Evolutionary conservation across 192 early-diverging fungal species (phyloP).

Genomic region (Phycomyces blakesleeanus): DNA sequence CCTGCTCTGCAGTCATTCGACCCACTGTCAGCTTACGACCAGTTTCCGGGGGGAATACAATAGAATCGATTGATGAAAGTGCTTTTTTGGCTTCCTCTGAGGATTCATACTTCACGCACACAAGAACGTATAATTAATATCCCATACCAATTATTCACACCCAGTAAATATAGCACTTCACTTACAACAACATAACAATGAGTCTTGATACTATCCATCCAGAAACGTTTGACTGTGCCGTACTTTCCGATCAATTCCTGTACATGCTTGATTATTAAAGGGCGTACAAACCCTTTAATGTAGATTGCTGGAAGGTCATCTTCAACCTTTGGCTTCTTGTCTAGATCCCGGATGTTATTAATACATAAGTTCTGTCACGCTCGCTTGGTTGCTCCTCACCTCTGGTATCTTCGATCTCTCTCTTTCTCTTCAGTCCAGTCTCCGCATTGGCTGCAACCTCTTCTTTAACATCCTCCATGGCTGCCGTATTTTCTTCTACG

Average conservation of each 20-base stretch:
- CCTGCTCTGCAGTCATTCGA: conserved; percentile 17
- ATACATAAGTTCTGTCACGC: too few relatives aligned
- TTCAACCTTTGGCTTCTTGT: conserved; percentile 7
- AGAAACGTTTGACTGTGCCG: conserved; percentile 50
- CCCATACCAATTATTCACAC: not conserved
- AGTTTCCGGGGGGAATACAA: conserved; percentile 25
- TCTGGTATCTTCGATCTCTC: not conserved
- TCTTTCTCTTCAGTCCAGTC: not conserved
- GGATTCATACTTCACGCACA: conserved; percentile 51
- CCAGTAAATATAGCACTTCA: not conserved
- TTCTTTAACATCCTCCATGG: conserved; percentile 6
- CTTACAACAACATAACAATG: conserved; percentile 62
- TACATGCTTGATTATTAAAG: conserved; percentile 34
- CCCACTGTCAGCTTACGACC: conserved; percentile 22
- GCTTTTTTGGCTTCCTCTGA: conserved; percentile 20
- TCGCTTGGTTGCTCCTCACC: not conserved
- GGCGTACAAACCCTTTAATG: conserved; percentile 58
- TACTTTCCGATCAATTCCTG: conserved; percentile 43
- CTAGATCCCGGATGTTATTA: not conserved
- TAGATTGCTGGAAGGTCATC: conserved; percentile 29
- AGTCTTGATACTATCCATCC: conserved; percentile 61
- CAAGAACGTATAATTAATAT: conserved; percentile 41
- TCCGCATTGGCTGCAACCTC: not conserved
- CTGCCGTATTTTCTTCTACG: not conserved
- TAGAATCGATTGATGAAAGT: conserved; percentile 19